Evolutionary conservation across 2,329 filamentous ascomycete species (phyloP).

Genomic region (Talaromyces sp.): DNA sequence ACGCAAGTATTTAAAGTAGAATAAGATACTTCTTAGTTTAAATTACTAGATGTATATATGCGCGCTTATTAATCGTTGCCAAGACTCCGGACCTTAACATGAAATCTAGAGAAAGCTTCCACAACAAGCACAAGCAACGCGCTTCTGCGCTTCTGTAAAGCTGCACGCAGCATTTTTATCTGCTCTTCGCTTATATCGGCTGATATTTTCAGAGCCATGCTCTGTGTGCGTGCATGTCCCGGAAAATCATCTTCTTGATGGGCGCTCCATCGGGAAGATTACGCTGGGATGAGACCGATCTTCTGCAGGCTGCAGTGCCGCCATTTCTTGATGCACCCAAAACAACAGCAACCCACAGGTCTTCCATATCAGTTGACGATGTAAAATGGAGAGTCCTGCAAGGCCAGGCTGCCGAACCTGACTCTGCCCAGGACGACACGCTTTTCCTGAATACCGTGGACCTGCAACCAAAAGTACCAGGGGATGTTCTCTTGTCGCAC

Average conservation of each 20-base stretch:
- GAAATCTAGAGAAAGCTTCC: not conserved
- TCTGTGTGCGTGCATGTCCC: conserved; percentile 19
- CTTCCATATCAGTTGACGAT: conserved; percentile 3
- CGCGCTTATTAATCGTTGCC: no score
- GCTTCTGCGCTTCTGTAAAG: not conserved
- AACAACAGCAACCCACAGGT: conserved; percentile 7
- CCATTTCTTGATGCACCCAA: conserved; percentile 19
- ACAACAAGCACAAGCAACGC: not conserved
- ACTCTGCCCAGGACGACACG: conserved; percentile 4
- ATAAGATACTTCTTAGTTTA: no score
- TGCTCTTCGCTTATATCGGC: not conserved
- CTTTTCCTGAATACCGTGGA: conserved; percentile 28
- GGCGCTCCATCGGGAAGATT: conserved; percentile 58
- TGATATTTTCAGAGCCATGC: not conserved
- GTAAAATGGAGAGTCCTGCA: conserved; percentile 27
- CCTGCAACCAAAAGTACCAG: conserved; percentile 14
- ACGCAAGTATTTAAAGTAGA: no score
- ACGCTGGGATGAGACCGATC: conserved; percentile 48
- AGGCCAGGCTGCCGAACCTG: not conserved
- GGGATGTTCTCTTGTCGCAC: conserved; percentile 46
- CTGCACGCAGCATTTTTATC: not conserved
- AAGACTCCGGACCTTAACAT: no score
- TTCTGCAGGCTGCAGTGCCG: conserved; percentile 45
- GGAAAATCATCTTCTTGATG: conserved; percentile 46
- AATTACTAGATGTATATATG: no score